phyloP scores from a whole-genome alignment of 176 grass and related monocot species.

The Calamus simplicifolius region DNA sequence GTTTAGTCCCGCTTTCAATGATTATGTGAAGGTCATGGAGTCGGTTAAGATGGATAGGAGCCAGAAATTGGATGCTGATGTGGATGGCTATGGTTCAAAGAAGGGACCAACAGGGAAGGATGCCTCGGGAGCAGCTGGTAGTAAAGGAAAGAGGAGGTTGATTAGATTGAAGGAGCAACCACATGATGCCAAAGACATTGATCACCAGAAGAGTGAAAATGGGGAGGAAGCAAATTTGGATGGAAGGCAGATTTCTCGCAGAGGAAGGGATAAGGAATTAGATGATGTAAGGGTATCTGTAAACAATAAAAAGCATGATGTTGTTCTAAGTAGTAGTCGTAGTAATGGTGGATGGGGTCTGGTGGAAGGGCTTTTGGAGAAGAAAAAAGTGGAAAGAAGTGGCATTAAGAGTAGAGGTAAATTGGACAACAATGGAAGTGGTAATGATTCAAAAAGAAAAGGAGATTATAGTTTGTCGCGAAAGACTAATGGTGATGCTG shows the following conservation, averaged over 20 bases:
- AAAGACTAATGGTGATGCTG: constrained; percentile 10
- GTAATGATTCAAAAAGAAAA: constrained; percentile 9
- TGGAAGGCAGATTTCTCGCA: not conserved
- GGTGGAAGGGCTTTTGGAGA: constrained; percentile 25
- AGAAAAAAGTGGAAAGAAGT: constrained; percentile 9
- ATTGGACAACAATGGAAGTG: constrained; percentile 5
- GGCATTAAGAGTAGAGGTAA: constrained; percentile 5
- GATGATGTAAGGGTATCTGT: not conserved
- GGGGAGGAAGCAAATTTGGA: not conserved
- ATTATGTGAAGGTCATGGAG: constrained; percentile 99
- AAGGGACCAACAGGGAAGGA: constrained; percentile 18
- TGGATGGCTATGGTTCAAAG: constrained; percentile 21
- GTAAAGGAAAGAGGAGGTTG: constrained; percentile 15
- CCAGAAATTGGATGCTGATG: constrained; percentile 29
- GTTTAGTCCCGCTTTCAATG: constrained; percentile 66
- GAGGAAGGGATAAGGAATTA: constrained; percentile 17
- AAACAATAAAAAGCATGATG: constrained; percentile 4
- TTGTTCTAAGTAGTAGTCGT: not conserved
- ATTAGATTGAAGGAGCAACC: constrained; percentile 24
- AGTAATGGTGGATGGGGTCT: not conserved
- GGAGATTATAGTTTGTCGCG: not conserved
- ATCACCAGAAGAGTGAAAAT: constrained; percentile 15
- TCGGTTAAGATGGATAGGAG: constrained; percentile 69
- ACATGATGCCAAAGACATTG: constrained; percentile 19
- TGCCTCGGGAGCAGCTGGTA: not conserved